Evolutionary conservation across 2,329 filamentous ascomycete species (phyloP).

Genomic region (Pseudocercospora eumusae): DNA sequence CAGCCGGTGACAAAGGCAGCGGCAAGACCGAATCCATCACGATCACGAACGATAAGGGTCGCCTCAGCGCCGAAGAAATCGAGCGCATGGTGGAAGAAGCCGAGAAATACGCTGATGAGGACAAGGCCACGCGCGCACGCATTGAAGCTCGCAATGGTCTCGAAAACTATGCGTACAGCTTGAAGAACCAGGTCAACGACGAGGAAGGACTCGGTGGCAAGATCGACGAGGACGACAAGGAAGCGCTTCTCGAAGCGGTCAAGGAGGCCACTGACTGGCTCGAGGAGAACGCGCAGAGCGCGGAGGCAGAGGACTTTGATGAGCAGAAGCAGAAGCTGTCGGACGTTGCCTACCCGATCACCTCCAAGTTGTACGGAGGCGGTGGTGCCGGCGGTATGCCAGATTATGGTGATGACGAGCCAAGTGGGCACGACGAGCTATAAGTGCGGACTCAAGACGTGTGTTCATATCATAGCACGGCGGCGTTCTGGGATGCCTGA

Average conservation of each 20-base stretch:
- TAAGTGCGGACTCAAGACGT: conserved; percentile 31
- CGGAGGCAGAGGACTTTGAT: conserved; percentile 90
- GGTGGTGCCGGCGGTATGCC: conserved; percentile 59
- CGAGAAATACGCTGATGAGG: conserved; percentile 98
- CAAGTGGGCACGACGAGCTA: conserved; percentile 53
- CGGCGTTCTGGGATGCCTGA: conserved; percentile 16
- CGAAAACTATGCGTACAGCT: conserved; percentile 98
- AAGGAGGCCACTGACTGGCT: conserved; percentile 98
- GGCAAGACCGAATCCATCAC: conserved; percentile 97
- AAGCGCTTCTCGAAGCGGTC: conserved; percentile 89
- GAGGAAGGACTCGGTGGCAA: conserved; percentile 96
- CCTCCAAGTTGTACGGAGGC: conserved; percentile 84
- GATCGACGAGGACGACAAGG: conserved; percentile 98
- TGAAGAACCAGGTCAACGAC: conserved; percentile 99
- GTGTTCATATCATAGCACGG: conserved; percentile 19
- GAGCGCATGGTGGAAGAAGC: conserved; percentile 99
- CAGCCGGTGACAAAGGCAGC: conserved; percentile 94
- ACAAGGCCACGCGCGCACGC: conserved; percentile 96
- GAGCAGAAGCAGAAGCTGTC: conserved; percentile 99
- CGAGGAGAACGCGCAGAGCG: conserved; percentile 86
- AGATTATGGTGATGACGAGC: conserved; percentile 66
- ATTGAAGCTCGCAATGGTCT: conserved; percentile 95
- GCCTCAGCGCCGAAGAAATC: conserved; percentile 93
- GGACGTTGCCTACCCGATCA: conserved; percentile 96
- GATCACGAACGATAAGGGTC: conserved; percentile 99